Percentiles rank a stretch among this genome's conserved stretches.
phyloP scores from a whole-genome alignment of 495 filamentous ascomycete genomes.

The Podospora pseudocomata region DNA sequence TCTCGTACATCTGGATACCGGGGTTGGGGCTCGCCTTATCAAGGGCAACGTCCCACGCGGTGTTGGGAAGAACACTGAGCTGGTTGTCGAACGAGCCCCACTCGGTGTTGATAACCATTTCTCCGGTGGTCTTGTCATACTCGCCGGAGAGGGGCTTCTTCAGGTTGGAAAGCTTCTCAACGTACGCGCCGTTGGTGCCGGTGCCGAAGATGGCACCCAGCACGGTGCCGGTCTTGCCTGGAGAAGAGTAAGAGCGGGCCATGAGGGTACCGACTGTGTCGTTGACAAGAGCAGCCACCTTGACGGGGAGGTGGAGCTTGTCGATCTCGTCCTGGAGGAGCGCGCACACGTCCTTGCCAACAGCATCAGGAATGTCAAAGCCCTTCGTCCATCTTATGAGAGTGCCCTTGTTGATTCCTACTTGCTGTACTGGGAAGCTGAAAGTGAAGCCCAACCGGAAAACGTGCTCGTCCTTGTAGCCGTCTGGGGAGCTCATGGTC shows the following conservation, averaged over 20 bases:
- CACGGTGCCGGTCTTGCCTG: slow-evolving; percentile 80
- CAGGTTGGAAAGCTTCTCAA: slow-evolving; percentile 68
- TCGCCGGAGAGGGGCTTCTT: slow-evolving; percentile 62
- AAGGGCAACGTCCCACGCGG: slow-evolving; percentile 73
- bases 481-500: slow-evolving; percentile 51
- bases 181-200: slow-evolving; percentile 91
- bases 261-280: slow-evolving; percentile 97
- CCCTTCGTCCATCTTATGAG: slow-evolving; percentile 98
- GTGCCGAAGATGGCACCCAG: slow-evolving; percentile 93
- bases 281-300: slow-evolving; percentile 91
- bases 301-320: slow-evolving; percentile 78
- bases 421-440: slow-evolving; percentile 91
- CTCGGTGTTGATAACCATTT: slow-evolving; percentile 98
- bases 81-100: slow-evolving; percentile 98
- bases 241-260: slow-evolving; percentile 92
- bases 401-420: slow-evolving; percentile 88
- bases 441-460: slow-evolving; percentile 97
- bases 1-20: slow-evolving; percentile 98
- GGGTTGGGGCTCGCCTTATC: slow-evolving; percentile 84
- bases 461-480: slow-evolving; percentile 61
- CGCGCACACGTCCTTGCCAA: slow-evolving; percentile 91
- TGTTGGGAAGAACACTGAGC: slow-evolving; percentile 79
- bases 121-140: slow-evolving; percentile 77
- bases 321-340: slow-evolving; percentile 91
- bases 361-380: slow-evolving; percentile 87